These are phyloP conservation scores for Falciphora oryzae DNA, from an alignment of 2,329 filamentous ascomycete genomes.

Conservation along the genomic window DNA sequence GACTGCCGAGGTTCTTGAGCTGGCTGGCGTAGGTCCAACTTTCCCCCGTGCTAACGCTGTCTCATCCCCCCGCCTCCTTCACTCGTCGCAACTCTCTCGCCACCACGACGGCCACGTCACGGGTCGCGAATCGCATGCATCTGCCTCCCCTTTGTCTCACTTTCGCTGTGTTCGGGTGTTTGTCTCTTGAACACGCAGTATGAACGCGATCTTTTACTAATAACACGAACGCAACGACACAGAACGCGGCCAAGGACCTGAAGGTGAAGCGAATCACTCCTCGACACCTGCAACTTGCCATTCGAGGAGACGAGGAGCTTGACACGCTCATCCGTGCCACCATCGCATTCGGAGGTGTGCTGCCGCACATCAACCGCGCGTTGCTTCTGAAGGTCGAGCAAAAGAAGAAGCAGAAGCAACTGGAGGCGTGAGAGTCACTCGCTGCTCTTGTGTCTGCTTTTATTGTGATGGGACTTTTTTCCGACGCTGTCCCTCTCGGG, in stretches of 20 bases:
- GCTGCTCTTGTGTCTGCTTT: background rate
- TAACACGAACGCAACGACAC: background rate
- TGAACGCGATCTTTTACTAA: background rate
- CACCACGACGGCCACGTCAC: background rate
- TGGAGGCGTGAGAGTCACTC: constrained; percentile 24
- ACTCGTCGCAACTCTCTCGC: background rate
- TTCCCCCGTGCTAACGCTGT: background rate
- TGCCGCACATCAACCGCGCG: constrained; percentile 98
- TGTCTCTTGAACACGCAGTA: too few relatives aligned
- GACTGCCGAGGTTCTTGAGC: constrained; percentile 95
- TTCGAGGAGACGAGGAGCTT: constrained; percentile 98
- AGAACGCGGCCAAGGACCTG: constrained; percentile 96
- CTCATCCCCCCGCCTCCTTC: background rate
- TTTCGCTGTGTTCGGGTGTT: background rate
- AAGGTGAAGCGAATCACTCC: constrained; percentile 99
- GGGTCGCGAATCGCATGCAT: background rate
- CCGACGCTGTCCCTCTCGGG: background rate
- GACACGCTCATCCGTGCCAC: constrained; percentile 98
- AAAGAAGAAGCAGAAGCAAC: constrained; percentile 33
- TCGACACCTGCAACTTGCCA: constrained; percentile 96
- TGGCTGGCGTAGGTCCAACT: constrained; percentile 58
- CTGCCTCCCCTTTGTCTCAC: background rate
- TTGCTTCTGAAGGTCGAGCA: constrained; percentile 53
- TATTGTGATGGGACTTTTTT: background rate
- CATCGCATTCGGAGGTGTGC: constrained; percentile 95